These are phyloP conservation scores for Colletotrichum sp. DNA, from an alignment of 2,329 filamentous ascomycete genomes.

Conservation along the genomic window DNA sequence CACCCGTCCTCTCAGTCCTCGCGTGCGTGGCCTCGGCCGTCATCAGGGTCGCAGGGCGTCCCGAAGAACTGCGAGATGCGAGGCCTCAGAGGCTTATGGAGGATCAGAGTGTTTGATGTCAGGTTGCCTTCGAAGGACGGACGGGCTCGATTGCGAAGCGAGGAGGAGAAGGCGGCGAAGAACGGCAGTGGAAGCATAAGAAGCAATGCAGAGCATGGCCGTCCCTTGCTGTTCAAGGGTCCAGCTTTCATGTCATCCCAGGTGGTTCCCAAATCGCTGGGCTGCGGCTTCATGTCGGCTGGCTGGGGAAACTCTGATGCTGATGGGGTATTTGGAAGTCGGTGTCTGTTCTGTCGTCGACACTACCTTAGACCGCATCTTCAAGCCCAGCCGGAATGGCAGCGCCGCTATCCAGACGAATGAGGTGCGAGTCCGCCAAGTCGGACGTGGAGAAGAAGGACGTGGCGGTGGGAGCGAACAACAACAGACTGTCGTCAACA, in stretches of 20 bases:
- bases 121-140: background rate
- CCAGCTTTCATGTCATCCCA: constrained; percentile 11
- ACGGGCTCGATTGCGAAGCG: background rate
- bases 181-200: background rate
- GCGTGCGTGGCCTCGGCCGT: background rate
- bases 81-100: background rate
- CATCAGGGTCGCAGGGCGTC: background rate
- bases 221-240: constrained; percentile 1
- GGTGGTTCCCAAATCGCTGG: background rate
- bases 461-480: background rate
- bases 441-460: background rate
- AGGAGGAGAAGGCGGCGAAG: background rate
- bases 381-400: constrained; percentile 1
- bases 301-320: background rate
- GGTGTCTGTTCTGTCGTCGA: background rate
- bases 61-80: background rate
- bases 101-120: background rate
- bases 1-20: background rate
- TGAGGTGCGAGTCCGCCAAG: background rate
- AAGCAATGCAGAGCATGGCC: constrained; percentile 1
- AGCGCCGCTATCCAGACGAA: constrained; percentile 1
- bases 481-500: background rate
- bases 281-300: background rate
- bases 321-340: background rate
- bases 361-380: background rate